A percentile compares a stretch with the other conserved stretches of the same genome.
phyloP scores from a whole-genome alignment of 768 basidiomycete genomes.

The Jaapia argillacea region DNA sequence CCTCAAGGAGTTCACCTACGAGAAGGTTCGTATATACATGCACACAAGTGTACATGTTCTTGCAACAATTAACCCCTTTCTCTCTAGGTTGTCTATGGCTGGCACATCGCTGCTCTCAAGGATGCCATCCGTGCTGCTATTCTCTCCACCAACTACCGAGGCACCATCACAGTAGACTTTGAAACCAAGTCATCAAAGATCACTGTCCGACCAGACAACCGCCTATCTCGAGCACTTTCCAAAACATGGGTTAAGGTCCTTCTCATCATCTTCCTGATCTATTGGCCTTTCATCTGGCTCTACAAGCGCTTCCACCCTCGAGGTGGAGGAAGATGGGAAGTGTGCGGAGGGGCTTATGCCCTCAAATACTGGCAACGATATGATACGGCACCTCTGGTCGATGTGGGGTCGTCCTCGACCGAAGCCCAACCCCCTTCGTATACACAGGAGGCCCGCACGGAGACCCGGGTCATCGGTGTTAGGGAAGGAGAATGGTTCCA shows the following conservation, averaged over 20 bases:
- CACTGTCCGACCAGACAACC: slow-evolving; percentile 58
- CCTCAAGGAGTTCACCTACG: slow-evolving; percentile 72
- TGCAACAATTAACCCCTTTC: not conserved
- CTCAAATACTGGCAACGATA: slow-evolving; percentile 40
- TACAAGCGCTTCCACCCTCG: slow-evolving; percentile 56
- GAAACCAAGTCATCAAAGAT: slow-evolving; percentile 41
- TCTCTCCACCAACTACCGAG: slow-evolving; percentile 27
- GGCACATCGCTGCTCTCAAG: slow-evolving; percentile 35
- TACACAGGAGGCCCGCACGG: not conserved
- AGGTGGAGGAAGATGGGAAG: slow-evolving; percentile 69
- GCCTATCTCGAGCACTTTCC: slow-evolving; percentile 55
- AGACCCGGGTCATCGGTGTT: slow-evolving; percentile 9
- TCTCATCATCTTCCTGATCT: slow-evolving; percentile 59
- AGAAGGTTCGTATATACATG: slow-evolving; percentile 40
- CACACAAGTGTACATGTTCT: not conserved
- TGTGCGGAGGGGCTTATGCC: slow-evolving; percentile 71
- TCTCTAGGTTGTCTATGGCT: slow-evolving; percentile 46
- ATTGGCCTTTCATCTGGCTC: slow-evolving; percentile 76
- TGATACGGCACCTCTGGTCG: not conserved
- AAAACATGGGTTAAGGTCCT: slow-evolving; percentile 65
- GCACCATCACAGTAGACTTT: slow-evolving; percentile 23
- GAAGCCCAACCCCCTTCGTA: not conserved
- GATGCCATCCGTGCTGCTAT: slow-evolving; percentile 28
- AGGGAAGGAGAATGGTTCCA: slow-evolving; percentile 25
- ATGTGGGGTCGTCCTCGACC: too few relatives aligned